Conservation (phyloP, 1,284 basidiomycete genomes). For the Boletus austroedulis region DNA sequence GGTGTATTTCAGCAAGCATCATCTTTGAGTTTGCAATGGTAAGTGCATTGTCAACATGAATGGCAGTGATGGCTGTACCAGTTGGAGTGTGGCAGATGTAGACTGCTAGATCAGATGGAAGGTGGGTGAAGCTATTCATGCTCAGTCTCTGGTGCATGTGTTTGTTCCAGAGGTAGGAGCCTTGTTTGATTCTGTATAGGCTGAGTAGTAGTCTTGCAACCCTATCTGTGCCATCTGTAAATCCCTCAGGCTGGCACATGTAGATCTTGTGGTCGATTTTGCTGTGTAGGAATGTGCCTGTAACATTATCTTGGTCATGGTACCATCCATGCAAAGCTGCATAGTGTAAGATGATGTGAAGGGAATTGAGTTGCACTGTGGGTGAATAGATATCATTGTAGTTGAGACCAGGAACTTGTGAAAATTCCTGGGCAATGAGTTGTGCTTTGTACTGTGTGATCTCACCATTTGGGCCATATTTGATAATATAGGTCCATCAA, state of each 20-base stretch:
- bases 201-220: not conserved
- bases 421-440: slow-evolving; percentile 31
- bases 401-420: too few species aligned
- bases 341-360: too few species aligned
- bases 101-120: too few species aligned
- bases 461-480: slow-evolving; percentile 35
- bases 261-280: not conserved
- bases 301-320: not conserved
- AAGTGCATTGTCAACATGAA: not conserved
- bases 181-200: not conserved
- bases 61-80: not conserved
- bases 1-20: not conserved
- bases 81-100: too few species aligned
- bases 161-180: not conserved
- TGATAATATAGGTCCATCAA: slow-evolving; percentile 40
- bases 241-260: not conserved
- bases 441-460: slow-evolving; percentile 12
- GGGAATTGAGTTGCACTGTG: too few species aligned
- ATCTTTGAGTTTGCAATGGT: not conserved
- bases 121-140: not conserved
- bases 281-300: not conserved
- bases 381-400: too few species aligned
- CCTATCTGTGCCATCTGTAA: too few species aligned
- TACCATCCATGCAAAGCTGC: not conserved
- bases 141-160: not conserved